Conservation (phyloP, 148 eudicot species). For the Rhododendron molle region DNA sequence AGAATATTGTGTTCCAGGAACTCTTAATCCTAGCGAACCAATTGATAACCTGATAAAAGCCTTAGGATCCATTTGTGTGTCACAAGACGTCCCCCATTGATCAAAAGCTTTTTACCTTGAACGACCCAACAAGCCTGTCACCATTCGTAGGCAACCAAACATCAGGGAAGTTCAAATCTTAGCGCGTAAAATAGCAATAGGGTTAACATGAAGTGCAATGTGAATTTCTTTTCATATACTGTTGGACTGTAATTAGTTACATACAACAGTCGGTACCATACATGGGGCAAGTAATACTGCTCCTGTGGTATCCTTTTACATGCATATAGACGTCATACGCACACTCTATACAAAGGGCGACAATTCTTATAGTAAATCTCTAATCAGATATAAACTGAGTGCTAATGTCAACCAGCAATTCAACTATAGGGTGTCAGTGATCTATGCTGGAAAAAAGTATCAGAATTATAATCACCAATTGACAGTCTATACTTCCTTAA, state of each 20-base stretch:
- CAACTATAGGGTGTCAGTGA: background rate
- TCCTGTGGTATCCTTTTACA: background rate
- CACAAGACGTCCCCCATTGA: constrained; percentile 33
- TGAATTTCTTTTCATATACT: background rate
- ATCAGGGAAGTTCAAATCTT: background rate
- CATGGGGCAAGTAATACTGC: background rate
- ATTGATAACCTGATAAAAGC: constrained; percentile 54
- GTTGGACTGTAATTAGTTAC: background rate
- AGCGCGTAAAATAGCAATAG: background rate
- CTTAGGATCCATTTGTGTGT: constrained; percentile 52
- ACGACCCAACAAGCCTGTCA: constrained; percentile 11
- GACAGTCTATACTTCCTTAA: background rate
- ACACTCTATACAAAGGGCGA: background rate
- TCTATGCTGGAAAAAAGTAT: background rate
- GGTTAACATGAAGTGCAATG: background rate
- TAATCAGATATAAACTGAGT: background rate
- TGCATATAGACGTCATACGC: background rate
- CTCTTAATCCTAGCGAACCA: constrained; percentile 43
- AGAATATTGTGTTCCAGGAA: constrained; percentile 21
- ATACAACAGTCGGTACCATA: background rate
- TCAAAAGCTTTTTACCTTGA: constrained; percentile 8
- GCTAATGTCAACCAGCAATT: background rate
- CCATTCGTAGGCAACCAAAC: background rate
- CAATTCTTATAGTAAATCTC: background rate
- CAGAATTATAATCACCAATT: background rate